Base-by-base conservation (phyloP, 2,329 filamentous ascomycete genomes). In the Coleophoma crateriformis region DNA sequence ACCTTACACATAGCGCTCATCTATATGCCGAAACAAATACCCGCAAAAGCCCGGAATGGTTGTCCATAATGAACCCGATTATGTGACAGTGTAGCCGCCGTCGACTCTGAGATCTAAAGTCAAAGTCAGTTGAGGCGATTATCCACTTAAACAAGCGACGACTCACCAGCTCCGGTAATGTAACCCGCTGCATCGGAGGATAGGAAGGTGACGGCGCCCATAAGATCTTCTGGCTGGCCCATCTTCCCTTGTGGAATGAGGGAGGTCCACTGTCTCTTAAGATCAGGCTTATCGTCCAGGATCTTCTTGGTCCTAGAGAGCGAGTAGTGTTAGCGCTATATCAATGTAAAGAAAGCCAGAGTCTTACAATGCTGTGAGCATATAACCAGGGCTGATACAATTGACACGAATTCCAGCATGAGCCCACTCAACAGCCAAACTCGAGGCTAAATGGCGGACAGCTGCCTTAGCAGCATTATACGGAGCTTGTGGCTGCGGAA, bases 401-500 rank as follows among this genome's bases (percentile, higher is more conserved):
- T 97, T 97, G 58, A 97, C 92, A 34, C 92, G 82, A 64, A 97
- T 96, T 58, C 85, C 85, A 35, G 85, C 82, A 58, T 84, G 78
- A 0, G 92, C 90, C 92, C 94, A 97, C 70, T 97, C 94, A 46
- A 96, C 91, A 34, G 91, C 91, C 61, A 96, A 77, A 56, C 87
- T 94, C 35, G 88, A 81, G 12, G 90, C 90, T 53, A 97, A 71
- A 70, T 97, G 92, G 54, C 91, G 79, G 42, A 97, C 87, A 11
- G 89, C 94, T 34, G 94, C 92, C 72, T 97, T 97, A 54, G 90
- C 84, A 5, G 87, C 88, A 65, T 96, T 96, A 73, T 96, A 96
- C 0, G 91, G 90, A 42, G 82, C 89, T 67, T 97, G 92, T 0
- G 90, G 90, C 68, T 97, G 92, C 14, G 92, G 92, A 8, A 96